These are phyloP conservation scores for Tylopilus vinaceipallidus DNA, from an alignment of 768 basidiomycete genomes.

Conservation along the genomic window DNA sequence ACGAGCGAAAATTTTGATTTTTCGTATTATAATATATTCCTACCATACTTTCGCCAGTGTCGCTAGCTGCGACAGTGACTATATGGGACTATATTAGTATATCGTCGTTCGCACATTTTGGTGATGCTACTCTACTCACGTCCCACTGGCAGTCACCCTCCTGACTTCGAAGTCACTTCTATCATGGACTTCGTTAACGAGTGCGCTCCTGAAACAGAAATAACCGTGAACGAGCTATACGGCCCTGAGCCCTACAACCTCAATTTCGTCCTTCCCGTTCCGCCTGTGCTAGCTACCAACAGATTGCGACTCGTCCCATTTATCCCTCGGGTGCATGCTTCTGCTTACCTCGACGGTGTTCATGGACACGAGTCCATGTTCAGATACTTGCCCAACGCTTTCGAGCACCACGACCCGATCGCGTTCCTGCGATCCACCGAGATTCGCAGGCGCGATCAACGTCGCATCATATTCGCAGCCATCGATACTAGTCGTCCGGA, in stretches of 20 bases:
- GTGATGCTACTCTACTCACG: too few species aligned
- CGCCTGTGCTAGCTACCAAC: conserved; percentile 12
- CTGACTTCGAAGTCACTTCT: too few species aligned
- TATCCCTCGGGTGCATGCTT: conserved; percentile 20
- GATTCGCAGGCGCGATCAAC: conserved; percentile 3
- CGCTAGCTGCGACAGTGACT: too few species aligned
- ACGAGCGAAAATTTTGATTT: too few species aligned
- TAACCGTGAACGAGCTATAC: conserved; percentile 17
- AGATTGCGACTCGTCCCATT: conserved; percentile 24
- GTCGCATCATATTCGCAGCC: conserved; percentile 33
- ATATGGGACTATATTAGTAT: too few species aligned
- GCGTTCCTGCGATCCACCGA: conserved; percentile 16
- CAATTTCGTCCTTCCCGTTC: conserved; percentile 18
- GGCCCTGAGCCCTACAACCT: conserved; percentile 29
- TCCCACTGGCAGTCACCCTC: too few species aligned
- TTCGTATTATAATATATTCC: too few species aligned
- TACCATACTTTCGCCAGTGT: too few species aligned
- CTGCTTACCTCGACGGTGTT: conserved; percentile 17
- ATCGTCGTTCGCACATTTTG: too few species aligned
- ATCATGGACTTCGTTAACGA: conserved; percentile 23
- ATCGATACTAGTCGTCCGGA: conserved; percentile 40
- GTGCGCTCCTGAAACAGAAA: conserved; percentile 5
- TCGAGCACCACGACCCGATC: conserved; percentile 12
- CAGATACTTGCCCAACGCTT: conserved; percentile 8
- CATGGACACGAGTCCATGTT: conserved; percentile 23